phyloP scores from a whole-genome alignment of 495 filamentous ascomycete genomes.

The Ramalina intermedia region DNA sequence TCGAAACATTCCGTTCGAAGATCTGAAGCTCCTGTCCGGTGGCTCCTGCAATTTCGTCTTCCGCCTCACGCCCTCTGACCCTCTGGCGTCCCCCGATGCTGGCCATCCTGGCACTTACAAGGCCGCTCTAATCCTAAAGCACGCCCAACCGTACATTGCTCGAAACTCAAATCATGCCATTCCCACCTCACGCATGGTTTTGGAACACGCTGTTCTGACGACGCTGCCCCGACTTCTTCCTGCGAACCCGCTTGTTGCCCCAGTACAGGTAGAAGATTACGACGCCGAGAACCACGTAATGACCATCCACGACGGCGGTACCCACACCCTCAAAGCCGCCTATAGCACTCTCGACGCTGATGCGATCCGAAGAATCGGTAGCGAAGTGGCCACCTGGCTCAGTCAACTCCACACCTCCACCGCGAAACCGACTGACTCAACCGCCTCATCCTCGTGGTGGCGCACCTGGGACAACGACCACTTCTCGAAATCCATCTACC shows the following conservation, averaged over 20 bases:
- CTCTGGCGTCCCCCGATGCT: not conserved
- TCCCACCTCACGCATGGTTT: conserved; percentile 19
- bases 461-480: conserved; percentile 5
- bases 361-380: conserved; percentile 13
- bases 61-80: conserved; percentile 8
- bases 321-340: conserved; percentile 17
- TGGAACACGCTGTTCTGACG: conserved; percentile 16
- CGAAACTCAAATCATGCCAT: conserved; percentile 13
- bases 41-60: conserved; percentile 23
- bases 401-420: conserved; percentile 1
- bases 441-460: not conserved
- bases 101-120: conserved; percentile 1
- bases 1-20: not conserved
- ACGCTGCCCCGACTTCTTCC: conserved; percentile 6
- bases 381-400: conserved; percentile 16
- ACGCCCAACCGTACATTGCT: conserved; percentile 21
- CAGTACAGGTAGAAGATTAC: conserved; percentile 11
- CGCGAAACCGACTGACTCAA: too few relatives aligned
- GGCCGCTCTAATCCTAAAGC: conserved; percentile 17
- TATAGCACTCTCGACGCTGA: conserved; percentile 11
- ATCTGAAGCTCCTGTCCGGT: conserved; percentile 13
- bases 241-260: not conserved
- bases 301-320: conserved; percentile 16
- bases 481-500: conserved; percentile 17
- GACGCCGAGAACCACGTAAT: conserved; percentile 16